Evolutionary conservation across 2,329 filamentous ascomycete species (phyloP).

Genomic region (Phyllosticta citriasiana): DNA sequence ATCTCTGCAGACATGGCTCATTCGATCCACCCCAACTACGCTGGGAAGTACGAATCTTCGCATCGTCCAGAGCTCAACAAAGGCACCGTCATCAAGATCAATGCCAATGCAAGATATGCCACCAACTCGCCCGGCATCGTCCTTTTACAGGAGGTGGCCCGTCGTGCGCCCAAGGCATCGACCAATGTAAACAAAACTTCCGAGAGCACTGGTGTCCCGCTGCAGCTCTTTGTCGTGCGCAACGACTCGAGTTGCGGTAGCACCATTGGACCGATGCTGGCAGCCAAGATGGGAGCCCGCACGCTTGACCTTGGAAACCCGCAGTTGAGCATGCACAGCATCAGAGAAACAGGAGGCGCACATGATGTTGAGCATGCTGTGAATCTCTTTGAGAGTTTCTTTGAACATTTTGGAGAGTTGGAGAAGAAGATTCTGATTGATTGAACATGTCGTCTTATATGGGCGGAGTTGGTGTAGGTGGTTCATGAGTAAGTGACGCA

Average conservation of each 20-base stretch:
- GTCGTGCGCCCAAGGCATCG: constrained; percentile 40
- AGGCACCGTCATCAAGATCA: constrained; percentile 94
- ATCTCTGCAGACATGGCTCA: constrained; percentile 98
- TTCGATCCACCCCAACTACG: constrained; percentile 90
- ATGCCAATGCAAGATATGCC: constrained; percentile 93
- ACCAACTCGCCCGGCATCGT: constrained; percentile 95
- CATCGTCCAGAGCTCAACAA: constrained; percentile 95
- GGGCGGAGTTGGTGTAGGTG: neutral
- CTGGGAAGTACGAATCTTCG: constrained; percentile 78
- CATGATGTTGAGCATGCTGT: constrained; percentile 82
- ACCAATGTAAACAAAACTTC: constrained; percentile 32
- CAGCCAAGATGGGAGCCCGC: constrained; percentile 72
- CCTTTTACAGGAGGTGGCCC: constrained; percentile 76
- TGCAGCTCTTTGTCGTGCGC: constrained; percentile 91
- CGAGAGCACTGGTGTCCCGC: constrained; percentile 57
- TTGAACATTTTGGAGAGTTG: constrained; percentile 70
- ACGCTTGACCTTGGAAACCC: constrained; percentile 91
- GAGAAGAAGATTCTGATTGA: constrained; percentile 79
- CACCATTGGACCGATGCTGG: constrained; percentile 96
- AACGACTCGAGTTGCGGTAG: constrained; percentile 93
- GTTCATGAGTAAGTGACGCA: neutral
- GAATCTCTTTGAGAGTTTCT: constrained; percentile 79
- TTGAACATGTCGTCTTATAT: constrained; percentile 26
- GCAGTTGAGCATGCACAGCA: constrained; percentile 94
- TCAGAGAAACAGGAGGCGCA: constrained; percentile 82